Conservation (phyloP, 1,139 yeast genomes). For the Debaryomyces coudertii region DNA sequence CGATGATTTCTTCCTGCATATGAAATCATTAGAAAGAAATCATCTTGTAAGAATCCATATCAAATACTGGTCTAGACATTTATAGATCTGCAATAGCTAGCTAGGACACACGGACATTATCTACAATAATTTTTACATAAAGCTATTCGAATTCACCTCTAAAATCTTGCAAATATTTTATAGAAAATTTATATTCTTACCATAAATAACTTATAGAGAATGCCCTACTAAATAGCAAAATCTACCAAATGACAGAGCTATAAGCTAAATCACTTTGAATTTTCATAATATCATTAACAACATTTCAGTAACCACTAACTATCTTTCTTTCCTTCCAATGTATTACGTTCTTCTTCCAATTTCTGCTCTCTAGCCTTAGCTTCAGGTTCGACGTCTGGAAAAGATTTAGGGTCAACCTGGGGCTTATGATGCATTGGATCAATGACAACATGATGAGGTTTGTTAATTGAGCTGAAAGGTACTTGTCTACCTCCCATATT, state of each 20-base stretch:
- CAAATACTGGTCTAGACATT: too few relatives aligned
- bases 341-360: constrained; percentile 15
- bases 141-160: neutral
- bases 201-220: neutral
- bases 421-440: constrained; percentile 35
- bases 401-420: constrained; percentile 23
- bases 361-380: constrained; percentile 32
- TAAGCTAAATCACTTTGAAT: neutral
- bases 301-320: neutral
- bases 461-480: constrained; percentile 40
- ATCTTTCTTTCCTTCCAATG: constrained; percentile 7
- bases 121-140: neutral
- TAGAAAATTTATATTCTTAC: neutral
- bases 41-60: too few relatives aligned
- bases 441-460: constrained; percentile 46
- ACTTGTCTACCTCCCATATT: constrained; percentile 42
- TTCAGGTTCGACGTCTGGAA: constrained; percentile 33
- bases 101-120: too few relatives aligned
- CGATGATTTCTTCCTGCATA: neutral
- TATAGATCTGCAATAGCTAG: too few relatives aligned
- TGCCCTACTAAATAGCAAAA: neutral
- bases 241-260: neutral
- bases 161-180: neutral
- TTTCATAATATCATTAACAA: neutral
- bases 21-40: too few relatives aligned